These are phyloP conservation scores for Suhomyces kunorum DNA, from an alignment of 1,139 yeast genomes.

Conservation along the genomic window DNA sequence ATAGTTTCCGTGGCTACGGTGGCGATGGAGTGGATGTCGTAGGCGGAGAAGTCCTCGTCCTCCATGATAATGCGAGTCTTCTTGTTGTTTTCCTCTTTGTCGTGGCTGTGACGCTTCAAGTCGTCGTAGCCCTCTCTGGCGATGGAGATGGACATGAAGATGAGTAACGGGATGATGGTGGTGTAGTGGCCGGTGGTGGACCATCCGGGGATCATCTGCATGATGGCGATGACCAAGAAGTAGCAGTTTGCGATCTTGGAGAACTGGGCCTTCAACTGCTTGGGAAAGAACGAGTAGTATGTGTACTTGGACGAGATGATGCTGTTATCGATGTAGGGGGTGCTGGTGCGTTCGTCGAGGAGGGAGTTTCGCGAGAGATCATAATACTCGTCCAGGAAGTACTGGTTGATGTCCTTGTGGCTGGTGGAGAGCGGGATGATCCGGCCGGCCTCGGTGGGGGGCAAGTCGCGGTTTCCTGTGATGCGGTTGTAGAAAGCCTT, in stretches of 20 bases:
- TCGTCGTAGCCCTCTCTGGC: constrained; percentile 94
- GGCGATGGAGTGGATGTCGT: constrained; percentile 41
- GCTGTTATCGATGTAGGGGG: constrained; percentile 63
- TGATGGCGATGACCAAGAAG: constrained; percentile 81
- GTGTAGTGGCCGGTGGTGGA: constrained; percentile 97
- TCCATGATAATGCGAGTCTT: constrained; percentile 44
- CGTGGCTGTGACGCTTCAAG: constrained; percentile 82
- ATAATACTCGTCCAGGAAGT: constrained; percentile 33
- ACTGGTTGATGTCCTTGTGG: constrained; percentile 29
- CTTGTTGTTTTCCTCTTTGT: constrained; percentile 79
- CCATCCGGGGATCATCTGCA: constrained; percentile 97
- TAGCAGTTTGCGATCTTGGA: constrained; percentile 88
- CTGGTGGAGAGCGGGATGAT: constrained; percentile 63
- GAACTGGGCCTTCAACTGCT: constrained; percentile 86
- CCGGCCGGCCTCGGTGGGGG: constrained; percentile 70
- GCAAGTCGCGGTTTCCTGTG: constrained; percentile 44
- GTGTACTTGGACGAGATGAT: constrained; percentile 90
- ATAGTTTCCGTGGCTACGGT: constrained; percentile 42
- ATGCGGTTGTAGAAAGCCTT: constrained; percentile 32
- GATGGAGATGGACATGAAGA: constrained; percentile 89
- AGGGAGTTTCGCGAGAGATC: constrained; percentile 30
- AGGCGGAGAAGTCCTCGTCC: constrained; percentile 27
- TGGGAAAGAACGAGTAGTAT: constrained; percentile 76
- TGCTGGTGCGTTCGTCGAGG: constrained; percentile 68
- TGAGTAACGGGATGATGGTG: constrained; percentile 82